Percentiles rank a stretch among this genome's conserved stretches.
phyloP scores from a whole-genome alignment of 2,329 filamentous ascomycete species.

The Curvularia eragrostidis region DNA sequence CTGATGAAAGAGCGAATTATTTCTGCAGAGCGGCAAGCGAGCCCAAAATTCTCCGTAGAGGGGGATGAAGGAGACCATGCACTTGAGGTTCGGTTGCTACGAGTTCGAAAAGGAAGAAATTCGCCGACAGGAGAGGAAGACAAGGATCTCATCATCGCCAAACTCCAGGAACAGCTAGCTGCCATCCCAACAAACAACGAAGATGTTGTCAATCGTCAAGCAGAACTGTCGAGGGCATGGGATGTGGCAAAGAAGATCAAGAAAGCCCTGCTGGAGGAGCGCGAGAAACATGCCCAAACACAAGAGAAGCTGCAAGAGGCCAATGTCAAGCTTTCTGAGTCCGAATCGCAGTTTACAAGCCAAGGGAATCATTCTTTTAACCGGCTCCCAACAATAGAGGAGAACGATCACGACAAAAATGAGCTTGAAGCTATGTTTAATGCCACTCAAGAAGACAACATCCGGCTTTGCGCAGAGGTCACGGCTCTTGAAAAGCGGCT shows the following conservation, averaged over 20 bases:
- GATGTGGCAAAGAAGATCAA: slow-evolving; percentile 41
- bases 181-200: slow-evolving; percentile 28
- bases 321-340: slow-evolving; percentile 26
- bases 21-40: slow-evolving; percentile 33
- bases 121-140: slow-evolving; percentile 33
- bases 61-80: slow-evolving; percentile 37
- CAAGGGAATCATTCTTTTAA: slow-evolving; percentile 11
- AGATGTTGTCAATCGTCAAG: slow-evolving; percentile 35
- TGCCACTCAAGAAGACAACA: slow-evolving; percentile 43
- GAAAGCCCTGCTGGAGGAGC: slow-evolving; percentile 37
- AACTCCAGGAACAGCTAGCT: slow-evolving; percentile 37
- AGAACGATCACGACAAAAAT: slow-evolving; percentile 37
- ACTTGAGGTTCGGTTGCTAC: slow-evolving; percentile 40
- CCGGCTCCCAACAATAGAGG: slow-evolving; percentile 43
- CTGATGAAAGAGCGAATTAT: slow-evolving; percentile 40
- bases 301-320: slow-evolving; percentile 35
- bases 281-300: slow-evolving; percentile 36
- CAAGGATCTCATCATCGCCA: slow-evolving; percentile 35
- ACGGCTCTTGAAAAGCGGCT: slow-evolving; percentile 40
- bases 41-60: slow-evolving; percentile 21
- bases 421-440: slow-evolving; percentile 48
- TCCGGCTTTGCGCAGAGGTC: slow-evolving; percentile 39
- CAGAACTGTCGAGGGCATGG: slow-evolving; percentile 44
- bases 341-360: slow-evolving; percentile 19
- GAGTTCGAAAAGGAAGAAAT: slow-evolving; percentile 37